phyloP scores from a whole-genome alignment of 306 rosid species.

The Pyrus betulifolia region DNA sequence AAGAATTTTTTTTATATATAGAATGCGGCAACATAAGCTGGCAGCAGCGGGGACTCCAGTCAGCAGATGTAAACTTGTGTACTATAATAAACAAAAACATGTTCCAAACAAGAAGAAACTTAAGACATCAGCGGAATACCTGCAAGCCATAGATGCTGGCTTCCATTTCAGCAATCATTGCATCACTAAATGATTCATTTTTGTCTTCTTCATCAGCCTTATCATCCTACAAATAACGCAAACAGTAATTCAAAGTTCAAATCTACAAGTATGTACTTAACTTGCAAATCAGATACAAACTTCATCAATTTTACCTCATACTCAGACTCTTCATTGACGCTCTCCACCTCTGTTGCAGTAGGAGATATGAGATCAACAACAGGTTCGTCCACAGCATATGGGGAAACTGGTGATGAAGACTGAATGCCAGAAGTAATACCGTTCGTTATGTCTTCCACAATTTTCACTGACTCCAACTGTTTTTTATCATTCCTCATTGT shows the following conservation, averaged over 20 bases:
- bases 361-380: conserved; percentile 31
- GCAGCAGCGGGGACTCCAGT: background rate
- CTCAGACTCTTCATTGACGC: conserved; percentile 45
- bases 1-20: background rate
- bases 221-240: conserved; percentile 44
- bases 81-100: background rate
- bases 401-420: conserved; percentile 8
- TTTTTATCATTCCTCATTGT: conserved; percentile 19
- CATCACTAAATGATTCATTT: conserved; percentile 49
- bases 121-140: conserved; percentile 40
- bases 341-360: conserved; percentile 40
- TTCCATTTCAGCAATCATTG: conserved; percentile 74
- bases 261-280: background rate
- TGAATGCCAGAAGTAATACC: conserved; percentile 16
- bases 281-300: conserved; percentile 9
- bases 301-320: conserved; percentile 40
- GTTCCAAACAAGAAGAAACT: conserved; percentile 7
- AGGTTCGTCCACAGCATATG: conserved; percentile 23
- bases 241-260: background rate
- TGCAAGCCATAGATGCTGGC: conserved; percentile 76
- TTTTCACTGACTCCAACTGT: conserved; percentile 15
- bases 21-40: background rate
- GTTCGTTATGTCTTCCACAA: conserved; percentile 15
- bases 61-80: background rate
- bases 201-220: conserved; percentile 32